Percentiles rank a stretch among this genome's conserved stretches.
Conservation (phyloP, 495 filamentous ascomycete species). For the Xylaria longipes region DNA sequence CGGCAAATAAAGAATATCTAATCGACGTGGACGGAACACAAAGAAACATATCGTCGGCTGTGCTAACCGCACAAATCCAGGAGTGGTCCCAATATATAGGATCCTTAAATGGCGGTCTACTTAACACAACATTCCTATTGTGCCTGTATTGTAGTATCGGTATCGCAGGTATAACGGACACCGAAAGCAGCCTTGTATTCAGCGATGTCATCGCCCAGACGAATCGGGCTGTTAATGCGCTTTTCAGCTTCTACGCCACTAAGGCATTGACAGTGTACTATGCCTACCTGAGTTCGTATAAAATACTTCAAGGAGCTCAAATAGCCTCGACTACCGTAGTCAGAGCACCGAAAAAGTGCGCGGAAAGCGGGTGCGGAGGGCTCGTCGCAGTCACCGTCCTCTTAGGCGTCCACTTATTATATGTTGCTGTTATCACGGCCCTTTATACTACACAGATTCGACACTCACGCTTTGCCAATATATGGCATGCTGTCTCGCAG, state of each 20-base stretch:
- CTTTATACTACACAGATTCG: background rate
- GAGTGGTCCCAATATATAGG: background rate
- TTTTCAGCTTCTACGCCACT: background rate
- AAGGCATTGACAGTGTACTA: background rate
- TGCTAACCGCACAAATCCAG: background rate
- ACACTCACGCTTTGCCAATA: conserved; percentile 1
- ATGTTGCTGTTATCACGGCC: background rate
- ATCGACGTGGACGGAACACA: background rate
- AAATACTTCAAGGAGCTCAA: background rate
- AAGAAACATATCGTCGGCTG: background rate
- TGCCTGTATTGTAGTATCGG: background rate
- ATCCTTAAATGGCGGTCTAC: background rate
- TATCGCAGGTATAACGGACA: background rate
- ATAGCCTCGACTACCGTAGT: background rate
- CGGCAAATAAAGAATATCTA: background rate
- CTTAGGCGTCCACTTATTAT: background rate
- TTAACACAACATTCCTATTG: background rate
- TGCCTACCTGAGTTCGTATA: background rate
- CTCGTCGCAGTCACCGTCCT: background rate
- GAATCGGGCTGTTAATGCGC: background rate
- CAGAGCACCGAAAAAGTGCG: background rate
- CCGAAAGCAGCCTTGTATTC: background rate
- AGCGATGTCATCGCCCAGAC: background rate
- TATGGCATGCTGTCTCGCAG: conserved; percentile 11
- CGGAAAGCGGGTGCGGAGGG: background rate